Base-by-base conservation (phyloP, 2,329 filamentous ascomycete species). In the Pseudohalonectria lignicola region DNA sequence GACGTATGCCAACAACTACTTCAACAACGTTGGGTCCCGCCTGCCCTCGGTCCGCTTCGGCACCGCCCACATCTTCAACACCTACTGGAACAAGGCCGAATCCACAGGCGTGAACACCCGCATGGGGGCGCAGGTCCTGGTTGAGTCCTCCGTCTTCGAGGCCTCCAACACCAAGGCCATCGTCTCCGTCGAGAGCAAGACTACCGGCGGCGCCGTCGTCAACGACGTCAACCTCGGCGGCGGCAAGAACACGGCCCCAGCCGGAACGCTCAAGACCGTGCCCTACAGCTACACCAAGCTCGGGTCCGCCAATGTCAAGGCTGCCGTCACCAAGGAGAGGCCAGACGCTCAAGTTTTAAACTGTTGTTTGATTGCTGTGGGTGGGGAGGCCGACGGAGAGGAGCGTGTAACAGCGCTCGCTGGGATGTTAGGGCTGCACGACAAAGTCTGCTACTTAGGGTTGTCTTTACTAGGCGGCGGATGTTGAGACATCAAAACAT, bases 1-100 rank as follows among this genome's bases (percentile, higher is more conserved):
- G 39, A 82, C 79, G 39, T 79, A 78, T 54, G 67, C 69, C 60
- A 74, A 79, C 65, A 82, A 82, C 69, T 64, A 73, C 63, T 82
- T 67, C 66, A 50, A 52, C 47, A 79, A 81, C 63, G 57, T 80
- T 52, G 75, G 78, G 65, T 77, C 71, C 7, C 77, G 79, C 39
- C 62, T 60, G 1, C 79, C 79, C 4, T 74, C 69, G 3, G 53
- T 81, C 53, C 75, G 78, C 46, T 82, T 82, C 60, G 79, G 78
- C 19, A 80, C 72, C 30, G 76, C 62, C 10, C 79, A 83, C 58
- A 54, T 68, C 50, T 66, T 50, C 51, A 56, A 54, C 62, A 76
- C 72, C 64, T 61, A 54, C 45, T 67, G 62, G 55, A 62, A 61
- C 52, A 54, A 57, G 46, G 49, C 65, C 45, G 52, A 59, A 36